phyloP scores from a whole-genome alignment of 1,284 basidiomycete species.

The Boletus sp. region DNA sequence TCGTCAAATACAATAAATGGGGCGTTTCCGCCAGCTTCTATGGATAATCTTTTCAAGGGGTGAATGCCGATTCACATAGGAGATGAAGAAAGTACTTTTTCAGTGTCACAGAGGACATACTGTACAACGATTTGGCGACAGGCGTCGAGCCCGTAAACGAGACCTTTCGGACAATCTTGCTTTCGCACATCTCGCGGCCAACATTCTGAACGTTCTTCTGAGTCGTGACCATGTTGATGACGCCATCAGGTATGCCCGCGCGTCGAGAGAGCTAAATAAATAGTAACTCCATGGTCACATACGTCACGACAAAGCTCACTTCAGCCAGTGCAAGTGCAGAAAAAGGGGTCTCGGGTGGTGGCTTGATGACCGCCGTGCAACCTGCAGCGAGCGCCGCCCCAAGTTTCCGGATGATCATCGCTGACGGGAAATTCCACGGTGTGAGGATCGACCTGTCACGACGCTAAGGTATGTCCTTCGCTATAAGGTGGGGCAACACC shows the following conservation, averaged over 20 bases:
- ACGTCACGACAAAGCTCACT: constrained; percentile 43
- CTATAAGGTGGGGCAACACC: constrained; percentile 28
- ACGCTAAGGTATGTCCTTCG: constrained; percentile 12
- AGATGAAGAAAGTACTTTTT: constrained; percentile 71
- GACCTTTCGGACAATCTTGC: constrained; percentile 79
- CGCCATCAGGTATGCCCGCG: constrained; percentile 93
- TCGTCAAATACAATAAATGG: constrained; percentile 98
- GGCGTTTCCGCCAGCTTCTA: constrained; percentile 90
- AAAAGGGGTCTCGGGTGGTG: constrained; percentile 95
- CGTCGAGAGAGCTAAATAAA: constrained; percentile 71
- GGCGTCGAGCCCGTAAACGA: constrained; percentile 94
- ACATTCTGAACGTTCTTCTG: constrained; percentile 81
- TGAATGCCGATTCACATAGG: constrained; percentile 3
- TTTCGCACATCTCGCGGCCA: constrained; percentile 83
- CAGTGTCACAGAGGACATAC: constrained; percentile 81
- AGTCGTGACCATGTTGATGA: constrained; percentile 93
- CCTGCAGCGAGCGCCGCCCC: constrained; percentile 92
- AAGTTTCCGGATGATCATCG: constrained; percentile 91
- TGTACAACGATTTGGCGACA: constrained; percentile 90
- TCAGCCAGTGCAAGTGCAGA: constrained; percentile 89
- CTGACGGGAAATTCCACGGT: constrained; percentile 94
- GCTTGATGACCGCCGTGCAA: constrained; percentile 96
- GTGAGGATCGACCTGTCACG: constrained; percentile 71
- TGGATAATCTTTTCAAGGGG: constrained; percentile 59
- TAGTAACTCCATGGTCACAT: background rate